These are phyloP conservation scores for Graphilbum ipis-grandicollis DNA, from an alignment of 2,329 filamentous ascomycete genomes.

Conservation along the genomic window DNA sequence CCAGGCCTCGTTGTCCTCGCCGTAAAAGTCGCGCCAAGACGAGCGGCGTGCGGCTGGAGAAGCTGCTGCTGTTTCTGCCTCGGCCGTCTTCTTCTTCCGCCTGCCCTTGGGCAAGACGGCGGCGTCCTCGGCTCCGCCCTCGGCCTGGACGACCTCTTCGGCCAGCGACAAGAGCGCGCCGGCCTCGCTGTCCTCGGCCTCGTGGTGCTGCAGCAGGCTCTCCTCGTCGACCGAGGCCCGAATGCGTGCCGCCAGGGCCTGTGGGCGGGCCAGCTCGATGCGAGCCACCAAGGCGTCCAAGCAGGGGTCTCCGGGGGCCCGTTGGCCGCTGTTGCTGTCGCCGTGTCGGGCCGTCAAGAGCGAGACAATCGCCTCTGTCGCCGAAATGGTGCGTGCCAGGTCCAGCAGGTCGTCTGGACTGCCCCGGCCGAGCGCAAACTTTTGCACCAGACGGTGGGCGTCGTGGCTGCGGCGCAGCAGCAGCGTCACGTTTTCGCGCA, in stretches of 20 bases:
- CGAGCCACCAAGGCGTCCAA: slow-evolving; percentile 31
- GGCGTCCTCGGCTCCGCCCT: slow-evolving; percentile 41
- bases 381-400: slow-evolving; percentile 63
- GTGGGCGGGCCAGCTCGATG: slow-evolving; percentile 49
- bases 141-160: slow-evolving; percentile 49
- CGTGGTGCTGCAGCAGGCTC: slow-evolving; percentile 64
- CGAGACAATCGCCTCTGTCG: slow-evolving; percentile 48
- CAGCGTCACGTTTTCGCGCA: slow-evolving; percentile 52
- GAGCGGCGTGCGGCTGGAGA: no score
- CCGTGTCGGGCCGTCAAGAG: slow-evolving; percentile 18
- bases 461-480: slow-evolving; percentile 66
- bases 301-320: slow-evolving; percentile 12
- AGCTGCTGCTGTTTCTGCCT: background rate
- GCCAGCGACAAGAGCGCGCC: slow-evolving; percentile 56
- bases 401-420: slow-evolving; percentile 79
- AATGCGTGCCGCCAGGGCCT: slow-evolving; percentile 54
- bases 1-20: slow-evolving; percentile 42
- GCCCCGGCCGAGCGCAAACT: slow-evolving; percentile 83
- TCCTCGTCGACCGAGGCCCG: slow-evolving; percentile 78
- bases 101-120: slow-evolving; percentile 23
- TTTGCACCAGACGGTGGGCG: slow-evolving; percentile 78
- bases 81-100: slow-evolving; percentile 21
- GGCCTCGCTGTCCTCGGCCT: slow-evolving; percentile 54
- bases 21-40: slow-evolving; percentile 39
- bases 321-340: slow-evolving; percentile 1